Evolutionary conservation across 352 stramenopile genomes (phyloP).

Genomic region (Phytophthora pseudosyringae): DNA sequence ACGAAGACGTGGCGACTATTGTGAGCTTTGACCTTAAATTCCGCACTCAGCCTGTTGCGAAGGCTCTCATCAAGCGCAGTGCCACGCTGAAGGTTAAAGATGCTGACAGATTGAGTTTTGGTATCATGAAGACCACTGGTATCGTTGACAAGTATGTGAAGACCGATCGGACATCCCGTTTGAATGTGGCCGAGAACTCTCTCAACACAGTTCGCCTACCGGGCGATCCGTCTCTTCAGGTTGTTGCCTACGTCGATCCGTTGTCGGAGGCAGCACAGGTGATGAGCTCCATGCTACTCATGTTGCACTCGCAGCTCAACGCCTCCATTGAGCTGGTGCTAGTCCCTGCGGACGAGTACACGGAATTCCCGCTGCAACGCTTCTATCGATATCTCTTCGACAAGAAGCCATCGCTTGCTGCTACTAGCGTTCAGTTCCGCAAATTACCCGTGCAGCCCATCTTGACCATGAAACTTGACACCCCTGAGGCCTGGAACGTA

Average conservation of each 20-base stretch:
- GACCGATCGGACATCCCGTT: constrained; percentile 42
- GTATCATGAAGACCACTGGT: constrained; percentile 77
- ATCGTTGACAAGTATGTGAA: constrained; percentile 82
- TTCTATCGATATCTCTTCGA: constrained; percentile 94
- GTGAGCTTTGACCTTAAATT: constrained; percentile 76
- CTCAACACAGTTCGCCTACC: constrained; percentile 45
- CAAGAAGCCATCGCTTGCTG: constrained; percentile 49
- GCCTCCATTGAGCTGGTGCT: constrained; percentile 74
- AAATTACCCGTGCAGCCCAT: constrained; percentile 87
- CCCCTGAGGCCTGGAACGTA: constrained; percentile 93
- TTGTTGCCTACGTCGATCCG: constrained; percentile 91
- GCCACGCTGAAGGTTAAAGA: constrained; percentile 50
- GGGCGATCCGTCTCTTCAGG: constrained; percentile 59
- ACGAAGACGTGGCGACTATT: constrained; percentile 69
- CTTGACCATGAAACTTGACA: constrained; percentile 94
- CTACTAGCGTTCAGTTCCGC: constrained; percentile 71
- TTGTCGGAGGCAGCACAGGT: constrained; percentile 90
- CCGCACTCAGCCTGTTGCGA: constrained; percentile 70
- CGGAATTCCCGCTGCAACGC: constrained; percentile 89
- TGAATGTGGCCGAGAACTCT: constrained; percentile 46
- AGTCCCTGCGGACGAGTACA: constrained; percentile 72
- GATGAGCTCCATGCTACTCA: constrained; percentile 87
- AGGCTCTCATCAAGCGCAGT: constrained; percentile 74
- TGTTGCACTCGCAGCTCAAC: constrained; percentile 77
- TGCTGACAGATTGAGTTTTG: constrained; percentile 68